A percentile compares a stretch with the other conserved stretches of the same genome.
Evolutionary conservation across 441 rosid genomes (phyloP).

Genomic region (Populus hybrid): DNA sequence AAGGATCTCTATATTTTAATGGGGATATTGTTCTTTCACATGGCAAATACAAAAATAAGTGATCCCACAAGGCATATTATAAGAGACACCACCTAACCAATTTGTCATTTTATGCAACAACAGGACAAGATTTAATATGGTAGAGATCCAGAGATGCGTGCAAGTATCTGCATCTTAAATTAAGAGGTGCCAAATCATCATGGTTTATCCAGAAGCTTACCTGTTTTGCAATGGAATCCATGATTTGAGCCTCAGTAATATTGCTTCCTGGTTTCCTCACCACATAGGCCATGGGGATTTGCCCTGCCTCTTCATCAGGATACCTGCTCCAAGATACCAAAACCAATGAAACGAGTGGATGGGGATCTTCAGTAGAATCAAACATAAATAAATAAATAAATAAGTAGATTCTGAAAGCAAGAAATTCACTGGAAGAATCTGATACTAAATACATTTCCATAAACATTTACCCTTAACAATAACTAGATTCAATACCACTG

Average conservation of each 20-base stretch:
- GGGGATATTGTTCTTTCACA: background rate
- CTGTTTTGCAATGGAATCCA: slow-evolving; percentile 43
- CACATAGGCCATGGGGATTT: slow-evolving; percentile 88
- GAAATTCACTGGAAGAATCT: background rate
- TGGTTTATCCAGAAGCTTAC: slow-evolving; percentile 25
- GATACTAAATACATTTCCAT: background rate
- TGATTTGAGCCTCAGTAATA: slow-evolving; percentile 43
- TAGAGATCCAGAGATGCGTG: background rate
- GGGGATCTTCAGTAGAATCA: background rate
- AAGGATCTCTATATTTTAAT: background rate
- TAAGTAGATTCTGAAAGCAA: background rate
- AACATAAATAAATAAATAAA: background rate
- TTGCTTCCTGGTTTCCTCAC: slow-evolving; percentile 75
- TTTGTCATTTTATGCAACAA: background rate
- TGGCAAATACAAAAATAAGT: background rate
- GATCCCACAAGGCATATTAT: background rate
- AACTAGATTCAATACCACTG: no score
- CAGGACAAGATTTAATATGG: background rate
- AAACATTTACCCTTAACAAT: no score
- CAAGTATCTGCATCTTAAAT: background rate
- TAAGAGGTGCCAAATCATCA: background rate
- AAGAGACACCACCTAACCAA: background rate
- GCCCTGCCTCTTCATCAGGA: slow-evolving; percentile 92
- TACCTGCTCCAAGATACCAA: slow-evolving; percentile 39
- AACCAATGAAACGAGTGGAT: background rate